Evolutionary conservation across 73 alveolate genomes (phyloP), one percentile per base, ranked within the genome.

Genomic region (Uronychia setigera): DNA sequence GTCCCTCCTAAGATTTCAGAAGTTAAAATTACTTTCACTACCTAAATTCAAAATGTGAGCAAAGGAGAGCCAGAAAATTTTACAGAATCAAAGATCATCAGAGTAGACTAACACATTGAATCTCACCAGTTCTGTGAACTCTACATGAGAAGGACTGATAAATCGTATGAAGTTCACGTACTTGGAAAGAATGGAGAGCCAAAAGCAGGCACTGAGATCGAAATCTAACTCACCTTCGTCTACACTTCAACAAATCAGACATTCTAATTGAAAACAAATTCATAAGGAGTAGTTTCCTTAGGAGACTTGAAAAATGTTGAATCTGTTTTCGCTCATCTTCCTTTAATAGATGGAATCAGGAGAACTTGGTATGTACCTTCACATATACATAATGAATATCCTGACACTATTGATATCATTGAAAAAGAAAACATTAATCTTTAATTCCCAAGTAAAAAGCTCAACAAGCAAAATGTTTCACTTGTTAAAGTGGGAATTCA

Each of bases 161-260:
- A 84, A 29, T 46, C 33, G 9, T 89, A 83, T 74, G 75, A 35
- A 34, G 29, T 78, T 76, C 58, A 83, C 29, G 35, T 31, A 27
- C 86, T 89, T 25, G 95, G 95, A 28, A 83, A 88, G 75, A 88
- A 86, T 79, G 93, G 92, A 29, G 94, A 86, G 82, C 87, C 92
- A 29, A 60, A 82, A 60, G 59, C 74, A 19, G 60, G 58, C 1
- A 0, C 30, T 29, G 30, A 33, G 26, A 74, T 82, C 78, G 35
- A 29, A 14, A 28, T 87, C 59, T 59, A 32, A 34, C 26, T 80
- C 32, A 29, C 46, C 84, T 60, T 27, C 1, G 30, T 74, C 11
- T 60, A 29, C 74, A 81, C 89, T 35, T 29, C 60, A 31, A 67
- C 58, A 30, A 34, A 35, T 13, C 74, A 46, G n/a, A 5, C 5